These are phyloP conservation scores for Trametes sanguinea DNA, from an alignment of 768 basidiomycete species.

Conservation along the genomic window DNA sequence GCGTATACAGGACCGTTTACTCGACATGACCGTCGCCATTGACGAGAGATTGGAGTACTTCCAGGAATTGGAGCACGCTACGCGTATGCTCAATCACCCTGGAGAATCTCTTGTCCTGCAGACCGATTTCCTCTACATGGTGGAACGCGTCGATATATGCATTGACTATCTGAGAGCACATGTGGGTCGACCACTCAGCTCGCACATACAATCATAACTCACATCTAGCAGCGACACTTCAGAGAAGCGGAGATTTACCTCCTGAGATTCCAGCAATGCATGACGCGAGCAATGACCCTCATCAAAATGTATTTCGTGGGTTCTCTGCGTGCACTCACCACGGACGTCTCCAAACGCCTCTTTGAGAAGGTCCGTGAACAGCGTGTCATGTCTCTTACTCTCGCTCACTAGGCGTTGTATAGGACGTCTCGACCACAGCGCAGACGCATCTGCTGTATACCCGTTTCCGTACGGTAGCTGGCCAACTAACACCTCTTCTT, in stretches of 20 bases:
- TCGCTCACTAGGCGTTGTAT: not conserved
- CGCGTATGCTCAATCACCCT: constrained; percentile 91
- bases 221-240: constrained; percentile 70
- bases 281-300: constrained; percentile 96
- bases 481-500: constrained; percentile 74
- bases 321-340: constrained; percentile 73
- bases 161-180: constrained; percentile 87
- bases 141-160: constrained; percentile 92
- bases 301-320: constrained; percentile 97
- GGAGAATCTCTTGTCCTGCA: constrained; percentile 90
- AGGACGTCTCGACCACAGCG: constrained; percentile 81
- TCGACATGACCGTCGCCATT: constrained; percentile 83
- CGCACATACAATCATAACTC: not conserved
- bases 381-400: not conserved
- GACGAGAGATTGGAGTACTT: constrained; percentile 86
- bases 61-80: constrained; percentile 90
- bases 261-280: constrained; percentile 97
- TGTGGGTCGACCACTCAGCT: constrained; percentile 48
- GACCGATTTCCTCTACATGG: constrained; percentile 93
- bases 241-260: constrained; percentile 92
- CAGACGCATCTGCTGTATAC: constrained; percentile 88
- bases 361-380: constrained; percentile 62
- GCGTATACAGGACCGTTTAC: constrained; percentile 62
- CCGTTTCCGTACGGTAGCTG: constrained; percentile 74
- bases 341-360: constrained; percentile 75